These are phyloP conservation scores for Clonostachys rosea DNA, from an alignment of 2,329 filamentous ascomycete genomes.

Conservation along the genomic window DNA sequence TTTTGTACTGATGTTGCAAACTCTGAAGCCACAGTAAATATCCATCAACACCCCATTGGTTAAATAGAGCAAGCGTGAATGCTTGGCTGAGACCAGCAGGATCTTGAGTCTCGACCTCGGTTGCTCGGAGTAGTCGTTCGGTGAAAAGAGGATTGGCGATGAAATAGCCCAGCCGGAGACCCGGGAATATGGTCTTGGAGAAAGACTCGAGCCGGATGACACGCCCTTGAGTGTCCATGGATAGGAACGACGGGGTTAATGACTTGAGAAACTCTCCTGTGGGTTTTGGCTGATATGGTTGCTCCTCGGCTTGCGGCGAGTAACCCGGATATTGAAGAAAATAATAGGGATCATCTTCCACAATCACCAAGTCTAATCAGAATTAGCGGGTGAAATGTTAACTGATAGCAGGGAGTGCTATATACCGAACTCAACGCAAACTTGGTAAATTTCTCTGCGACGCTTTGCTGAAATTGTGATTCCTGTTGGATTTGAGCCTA, in stretches of 20 bases:
- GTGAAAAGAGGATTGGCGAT: slow-evolving; percentile 18
- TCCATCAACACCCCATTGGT: slow-evolving; percentile 69
- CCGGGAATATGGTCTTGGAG: slow-evolving; percentile 46
- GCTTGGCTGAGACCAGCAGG: slow-evolving; percentile 63
- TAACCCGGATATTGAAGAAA: slow-evolving; percentile 15
- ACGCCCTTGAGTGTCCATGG: slow-evolving; percentile 14
- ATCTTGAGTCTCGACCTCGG: slow-evolving; percentile 56
- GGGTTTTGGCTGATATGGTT: background rate
- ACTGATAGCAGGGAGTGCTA: slow-evolving; percentile 29
- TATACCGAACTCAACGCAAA: slow-evolving; percentile 23
- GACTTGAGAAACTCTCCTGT: slow-evolving; percentile 7
- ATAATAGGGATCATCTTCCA: slow-evolving; percentile 15
- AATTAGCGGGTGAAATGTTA: background rate
- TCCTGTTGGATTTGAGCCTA: slow-evolving; percentile 68
- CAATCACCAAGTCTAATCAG: slow-evolving; percentile 1
- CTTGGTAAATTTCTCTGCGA: slow-evolving; percentile 51
- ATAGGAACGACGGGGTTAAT: slow-evolving; percentile 13
- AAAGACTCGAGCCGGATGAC: slow-evolving; percentile 16
- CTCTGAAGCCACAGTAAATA: slow-evolving; percentile 71
- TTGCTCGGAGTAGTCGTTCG: slow-evolving; percentile 18
- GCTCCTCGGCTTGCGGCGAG: background rate
- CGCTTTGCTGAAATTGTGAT: slow-evolving; percentile 55
- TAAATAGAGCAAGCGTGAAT: slow-evolving; percentile 20
- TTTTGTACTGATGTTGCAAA: slow-evolving; percentile 64
- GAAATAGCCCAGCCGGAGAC: slow-evolving; percentile 55